Evolutionary conservation across 805 yeast genomes (phyloP), one percentile per base, ranked within the genome.

Genomic region (Wickerhamiella parazyma): DNA sequence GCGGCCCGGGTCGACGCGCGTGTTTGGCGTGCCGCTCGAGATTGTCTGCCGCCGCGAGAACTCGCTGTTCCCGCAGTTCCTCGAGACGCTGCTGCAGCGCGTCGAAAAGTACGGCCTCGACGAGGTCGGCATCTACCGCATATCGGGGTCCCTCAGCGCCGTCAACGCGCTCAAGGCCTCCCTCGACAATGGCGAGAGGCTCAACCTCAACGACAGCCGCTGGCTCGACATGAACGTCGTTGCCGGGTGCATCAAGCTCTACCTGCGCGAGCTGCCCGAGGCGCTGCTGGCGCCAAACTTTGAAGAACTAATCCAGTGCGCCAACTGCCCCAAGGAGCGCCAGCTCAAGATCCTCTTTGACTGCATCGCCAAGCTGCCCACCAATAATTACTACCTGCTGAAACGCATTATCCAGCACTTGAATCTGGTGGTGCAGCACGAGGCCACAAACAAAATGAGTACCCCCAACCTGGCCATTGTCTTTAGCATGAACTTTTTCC

Each of bases 381-480:
- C 59, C 2, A 66, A 71, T 52, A 84, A 85, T 58, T 83, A 73
- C 55, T 72, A 73, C 42, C 69, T 89, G 7, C 66, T 89, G 58
- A 74, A 74, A 54, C 63, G 80, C 39, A 66, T 89, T 43, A 68
- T 80, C 31, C 63, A 68, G 35, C 97, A 87, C 63, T 69, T 87
- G 64, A 68, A 71, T 50, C 70, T 70, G 50, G 78, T 89, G 19
- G 77, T 80, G 44, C 71, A 70, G 46, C 76, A 75, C 55, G 76
- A 78, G 36, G 76, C 72, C 9, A 64, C 63, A 38, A 89, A 89
- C 63, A 78, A 78, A 58, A 89, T 89, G 97, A 83, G 80, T 45
- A 75, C 94, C 2, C 78, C 85, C 1, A 89, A 89, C 57, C 64
- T 89, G 55, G 94, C 95, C 4, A 89, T 93, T 44, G 95, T 89